Conservation (phyloP, 805 yeast genomes). For the Saccharomycopsis amapae region DNA sequence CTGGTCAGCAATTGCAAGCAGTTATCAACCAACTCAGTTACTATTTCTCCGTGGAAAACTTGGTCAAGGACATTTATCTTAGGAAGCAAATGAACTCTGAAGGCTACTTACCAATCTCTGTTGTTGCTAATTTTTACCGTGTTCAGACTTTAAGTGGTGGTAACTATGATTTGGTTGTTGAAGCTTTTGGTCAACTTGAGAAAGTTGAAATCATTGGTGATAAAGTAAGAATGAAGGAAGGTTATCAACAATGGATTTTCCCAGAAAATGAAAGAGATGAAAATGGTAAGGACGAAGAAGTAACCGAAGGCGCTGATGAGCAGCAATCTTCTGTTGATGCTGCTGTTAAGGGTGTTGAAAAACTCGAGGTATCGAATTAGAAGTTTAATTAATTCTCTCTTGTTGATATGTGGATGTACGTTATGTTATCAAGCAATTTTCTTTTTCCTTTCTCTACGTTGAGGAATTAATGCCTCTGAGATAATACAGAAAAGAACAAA, state of each 20-base stretch:
- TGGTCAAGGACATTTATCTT: slow-evolving; percentile 76
- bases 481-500: too few species aligned
- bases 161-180: slow-evolving; percentile 44
- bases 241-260: slow-evolving; percentile 64
- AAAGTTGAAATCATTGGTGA: slow-evolving; percentile 33
- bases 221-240: slow-evolving; percentile 52
- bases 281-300: slow-evolving; percentile 13
- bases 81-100: slow-evolving; percentile 73
- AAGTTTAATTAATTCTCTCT: too few species aligned
- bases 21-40: slow-evolving; percentile 67
- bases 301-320: background rate
- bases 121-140: slow-evolving; percentile 68
- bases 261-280: slow-evolving; percentile 14
- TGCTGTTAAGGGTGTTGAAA: background rate
- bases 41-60: slow-evolving; percentile 82
- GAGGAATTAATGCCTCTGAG: too few species aligned
- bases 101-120: slow-evolving; percentile 62
- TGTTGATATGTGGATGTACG: too few species aligned
- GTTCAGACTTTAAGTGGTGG: slow-evolving; percentile 60
- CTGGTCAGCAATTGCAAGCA: slow-evolving; percentile 6
- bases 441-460: too few species aligned
- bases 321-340: background rate
- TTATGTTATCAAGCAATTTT: too few species aligned
- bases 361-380: background rate
- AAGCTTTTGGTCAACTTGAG: slow-evolving; percentile 36